Base-by-base conservation (phyloP, 1,284 basidiomycete genomes). In the Wallemia hederae region DNA sequence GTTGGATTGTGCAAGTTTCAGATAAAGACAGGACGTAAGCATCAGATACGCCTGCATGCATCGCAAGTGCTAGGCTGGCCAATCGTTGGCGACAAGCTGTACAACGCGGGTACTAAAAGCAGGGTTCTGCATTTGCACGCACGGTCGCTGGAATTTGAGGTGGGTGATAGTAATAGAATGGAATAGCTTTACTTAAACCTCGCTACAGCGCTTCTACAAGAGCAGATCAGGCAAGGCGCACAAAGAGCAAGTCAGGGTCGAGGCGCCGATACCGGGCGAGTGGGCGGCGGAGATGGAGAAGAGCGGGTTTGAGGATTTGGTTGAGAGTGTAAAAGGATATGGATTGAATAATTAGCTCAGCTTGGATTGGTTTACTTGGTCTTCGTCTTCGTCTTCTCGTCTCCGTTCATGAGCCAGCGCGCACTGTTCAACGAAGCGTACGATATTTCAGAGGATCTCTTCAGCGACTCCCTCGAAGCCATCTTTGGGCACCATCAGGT, bases 401-500 rank as follows among this genome's bases (percentile, higher is more conserved):
- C 11, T 3, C n/a, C 5, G 14, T 14, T 15, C 22, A n/a, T 49
- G 14, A n/a, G 5, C 3, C 5, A 49, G 39, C 14, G 39, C 39
- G 11, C 14, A 17, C 39, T 49, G n/a, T n/a, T 49, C 39, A 9
- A 49, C 9, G 56, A 58, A 28, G 56, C 14, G 19, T 7, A 11
- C 11, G 56, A 26, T 3, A 7, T 11, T 27, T 26, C 27, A 5
- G 56, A 27, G 24, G 56, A 28, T 28, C 15, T 58, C 24, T 58
- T 58, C 56, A 19, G 15, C 17, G 56, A 58, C 56, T 58, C 56
- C 2, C 27, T 58, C 2, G 24, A 28, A 22, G 7, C 56, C 25
- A 58, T 58, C 25, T 58, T 58, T n/a, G 27, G 27, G 7, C 56
- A 58, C 25, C 56, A 58, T 58, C 56, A 58, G 56, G 56, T 58